Evolutionary conservation across 1,284 basidiomycete genomes (phyloP), one percentile per base, ranked within the genome.

Genomic region (Gomphus bonarii): DNA sequence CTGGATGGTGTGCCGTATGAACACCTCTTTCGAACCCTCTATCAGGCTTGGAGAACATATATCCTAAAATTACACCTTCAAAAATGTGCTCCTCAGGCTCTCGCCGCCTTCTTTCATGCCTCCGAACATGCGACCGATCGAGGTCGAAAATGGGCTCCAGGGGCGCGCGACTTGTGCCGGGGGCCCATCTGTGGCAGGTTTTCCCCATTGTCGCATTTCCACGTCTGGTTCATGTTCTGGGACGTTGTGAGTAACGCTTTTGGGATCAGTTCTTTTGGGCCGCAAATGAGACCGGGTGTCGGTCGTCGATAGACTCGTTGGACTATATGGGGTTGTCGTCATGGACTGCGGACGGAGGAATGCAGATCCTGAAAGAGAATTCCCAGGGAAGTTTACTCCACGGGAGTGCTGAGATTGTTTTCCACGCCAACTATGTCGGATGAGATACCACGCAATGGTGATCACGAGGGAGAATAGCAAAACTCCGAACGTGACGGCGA

Each of bases 61-160:
- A 8, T 40, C n/a, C 38, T n/a, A 40, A 40, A 18, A 8, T 54
- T 18, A 54, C 42, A 54, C 52, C n/a, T 54, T 44, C 52, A 54
- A 43, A 18, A 55, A 55, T 1, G 54, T 55, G 31, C 54, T 55
- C 33, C 48, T 55, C 54, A 42, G 38, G 44, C 54, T 55, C 10
- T 55, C 54, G 10, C 22, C 40, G 11, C 44, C 54, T 3, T 55
- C 43, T 18, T 36, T 40, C 16, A n/a, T 14, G 28, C 7, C n/a
- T n/a, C 43, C 44, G 16, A 55, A 55, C 8, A 48, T 31, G 4
- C 30, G 28, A 40, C 16, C 22, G 3, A 54, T 3, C 8, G 38
- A 22, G 1, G 6, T n/a, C 12, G 16, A 11, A 8, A 55, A 38
- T 2, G 54, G 54, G 20, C 43, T 42, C 52, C 52, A 44, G 2